phyloP scores from a whole-genome alignment of 352 stramenopile genomes.

The Globisporangium takayamanum region DNA sequence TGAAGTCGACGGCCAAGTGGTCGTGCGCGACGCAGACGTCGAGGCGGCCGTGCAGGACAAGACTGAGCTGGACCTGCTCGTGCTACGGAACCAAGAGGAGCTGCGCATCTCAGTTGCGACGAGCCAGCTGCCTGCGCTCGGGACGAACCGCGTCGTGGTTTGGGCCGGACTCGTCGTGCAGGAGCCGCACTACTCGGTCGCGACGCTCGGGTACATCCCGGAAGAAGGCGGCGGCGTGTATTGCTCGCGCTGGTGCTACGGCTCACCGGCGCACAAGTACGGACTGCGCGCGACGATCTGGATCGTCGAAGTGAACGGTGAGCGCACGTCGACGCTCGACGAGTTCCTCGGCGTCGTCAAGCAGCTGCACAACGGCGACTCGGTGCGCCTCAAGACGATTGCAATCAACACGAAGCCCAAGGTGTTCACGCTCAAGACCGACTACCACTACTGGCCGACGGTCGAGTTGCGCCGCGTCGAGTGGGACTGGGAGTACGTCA shows the following conservation, averaged over 20 bases:
- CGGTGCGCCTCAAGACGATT: constrained; percentile 86
- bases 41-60: constrained; percentile 55
- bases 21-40: constrained; percentile 78
- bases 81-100: constrained; percentile 76
- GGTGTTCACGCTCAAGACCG: constrained; percentile 87
- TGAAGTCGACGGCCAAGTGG: constrained; percentile 67
- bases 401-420: constrained; percentile 88
- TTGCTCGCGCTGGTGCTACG: constrained; percentile 88
- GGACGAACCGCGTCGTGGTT: constrained; percentile 85
- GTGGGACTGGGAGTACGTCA: constrained; percentile 73
- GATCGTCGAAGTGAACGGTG: constrained; percentile 88
- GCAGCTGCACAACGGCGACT: constrained; percentile 72
- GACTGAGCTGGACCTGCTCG: constrained; percentile 41
- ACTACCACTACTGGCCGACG: constrained; percentile 90
- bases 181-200: constrained; percentile 80
- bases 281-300: constrained; percentile 86
- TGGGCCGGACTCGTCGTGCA: constrained; percentile 92
- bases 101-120: constrained; percentile 53
- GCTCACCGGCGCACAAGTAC: constrained; percentile 89
- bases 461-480: constrained; percentile 65
- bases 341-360: constrained; percentile 81
- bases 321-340: constrained; percentile 73
- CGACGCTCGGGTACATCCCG: constrained; percentile 79
- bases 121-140: constrained; percentile 60
- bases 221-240: constrained; percentile 84